Conservation (phyloP, 1,139 yeast species). For the Ashbya aceris region DNA sequence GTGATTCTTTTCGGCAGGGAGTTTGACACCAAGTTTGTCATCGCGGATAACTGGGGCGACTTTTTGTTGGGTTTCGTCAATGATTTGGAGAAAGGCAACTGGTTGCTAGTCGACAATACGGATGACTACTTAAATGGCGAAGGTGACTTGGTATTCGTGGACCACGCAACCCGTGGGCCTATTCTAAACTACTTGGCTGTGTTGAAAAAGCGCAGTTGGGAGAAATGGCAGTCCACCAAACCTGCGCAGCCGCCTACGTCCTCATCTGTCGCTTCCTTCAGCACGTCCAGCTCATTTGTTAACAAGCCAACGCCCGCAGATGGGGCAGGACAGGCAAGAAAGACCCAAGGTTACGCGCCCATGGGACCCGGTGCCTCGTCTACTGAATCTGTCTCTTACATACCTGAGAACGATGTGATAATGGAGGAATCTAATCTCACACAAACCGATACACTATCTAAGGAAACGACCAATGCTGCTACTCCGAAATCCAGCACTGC, state of each 20-base stretch:
- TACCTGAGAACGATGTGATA: not conserved
- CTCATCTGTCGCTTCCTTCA: too few relatives aligned
- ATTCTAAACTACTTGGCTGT: conserved; percentile 56
- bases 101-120: conserved; percentile 48
- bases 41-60: conserved; percentile 81
- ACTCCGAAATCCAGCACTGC: too few relatives aligned
- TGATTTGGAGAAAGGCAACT: conserved; percentile 72
- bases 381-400: not conserved
- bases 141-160: conserved; percentile 63
- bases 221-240: conserved; percentile 14
- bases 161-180: conserved; percentile 40
- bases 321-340: too few relatives aligned
- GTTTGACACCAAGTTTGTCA: conserved; percentile 67
- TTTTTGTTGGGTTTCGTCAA: conserved; percentile 72
- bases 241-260: not conserved
- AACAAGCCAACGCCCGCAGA: too few relatives aligned
- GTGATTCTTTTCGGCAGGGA: conserved; percentile 85
- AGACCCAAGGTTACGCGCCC: not conserved
- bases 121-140: conserved; percentile 58
- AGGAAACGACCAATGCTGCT: too few relatives aligned
- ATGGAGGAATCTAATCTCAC: not conserved
- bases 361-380: not conserved
- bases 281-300: too few relatives aligned
- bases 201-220: conserved; percentile 37
- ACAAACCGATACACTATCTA: not conserved